phyloP scores from a whole-genome alignment of 768 basidiomycete genomes.

The Termitomyces sp. region DNA sequence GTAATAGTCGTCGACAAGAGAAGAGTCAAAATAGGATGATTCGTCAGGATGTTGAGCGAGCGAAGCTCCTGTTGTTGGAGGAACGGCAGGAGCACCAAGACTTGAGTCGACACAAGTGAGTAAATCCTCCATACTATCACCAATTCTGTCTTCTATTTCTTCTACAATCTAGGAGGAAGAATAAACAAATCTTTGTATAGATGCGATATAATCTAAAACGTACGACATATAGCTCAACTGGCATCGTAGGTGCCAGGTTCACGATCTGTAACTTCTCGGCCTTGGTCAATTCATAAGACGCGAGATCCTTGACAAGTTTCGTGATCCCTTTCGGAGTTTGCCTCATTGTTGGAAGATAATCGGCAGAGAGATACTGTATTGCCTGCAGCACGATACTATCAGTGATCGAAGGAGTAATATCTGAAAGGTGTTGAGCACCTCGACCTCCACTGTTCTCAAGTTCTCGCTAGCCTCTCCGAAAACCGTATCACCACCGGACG shows the following conservation, averaged over 20 bases:
- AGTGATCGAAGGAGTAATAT: background rate
- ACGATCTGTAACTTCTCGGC: conserved; percentile 89
- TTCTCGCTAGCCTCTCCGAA: conserved; percentile 64
- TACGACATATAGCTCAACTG: conserved; percentile 88
- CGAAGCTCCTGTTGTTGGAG: background rate
- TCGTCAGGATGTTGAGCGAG: background rate
- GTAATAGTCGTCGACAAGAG: background rate
- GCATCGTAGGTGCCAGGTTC: conserved; percentile 78
- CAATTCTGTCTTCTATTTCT: conserved; percentile 81
- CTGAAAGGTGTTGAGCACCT: conserved; percentile 36
- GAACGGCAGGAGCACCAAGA: conserved; percentile 23
- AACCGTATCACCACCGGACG: background rate
- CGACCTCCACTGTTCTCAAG: conserved; percentile 78
- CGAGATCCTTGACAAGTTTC: conserved; percentile 60
- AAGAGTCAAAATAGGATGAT: background rate
- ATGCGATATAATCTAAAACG: conserved; percentile 23
- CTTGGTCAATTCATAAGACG: conserved; percentile 73
- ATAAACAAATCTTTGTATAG: background rate
- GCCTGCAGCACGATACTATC: conserved; percentile 42
- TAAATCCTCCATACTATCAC: conserved; percentile 63
- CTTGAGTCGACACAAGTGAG: conserved; percentile 44
- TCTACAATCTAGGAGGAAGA: conserved; percentile 66
- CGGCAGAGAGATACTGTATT: conserved; percentile 75
- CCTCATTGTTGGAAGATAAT: conserved; percentile 58
- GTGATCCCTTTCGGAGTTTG: conserved; percentile 65